Evolutionary conservation across 192 early-diverging fungal species (phyloP), one percentile per base, ranked within the genome.

Genomic region (Mortierella alpina): DNA sequence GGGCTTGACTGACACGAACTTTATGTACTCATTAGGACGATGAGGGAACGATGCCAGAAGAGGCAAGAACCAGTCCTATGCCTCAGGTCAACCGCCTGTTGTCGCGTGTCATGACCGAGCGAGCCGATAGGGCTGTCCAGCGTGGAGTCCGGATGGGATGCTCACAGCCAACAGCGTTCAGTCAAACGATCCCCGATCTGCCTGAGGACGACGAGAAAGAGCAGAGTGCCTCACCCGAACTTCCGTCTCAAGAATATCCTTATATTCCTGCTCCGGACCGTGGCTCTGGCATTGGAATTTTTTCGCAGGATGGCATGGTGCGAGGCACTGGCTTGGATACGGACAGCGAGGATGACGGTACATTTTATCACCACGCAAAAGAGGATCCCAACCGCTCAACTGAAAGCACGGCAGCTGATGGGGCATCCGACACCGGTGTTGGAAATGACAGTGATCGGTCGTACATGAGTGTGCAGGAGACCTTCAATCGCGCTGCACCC

Each of bases 241-340:
- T 78, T 20, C 18, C 65, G 7, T 52, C 56, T 6, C 57, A 69
- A 13, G 67, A 69, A 1, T 66, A 60, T 45, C 53, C 51, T 20
- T 44, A 65, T 23, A 10, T 42, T 0, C 48, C 31, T 45, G 63
- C 59, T n/a, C 52, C 55, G 61, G 42, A 9, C 10, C 13, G 51
- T 13, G 59, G 65, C 5, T 72, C 77, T 54, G 77, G 77, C 10
- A 80, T 80, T 8, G 77, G 77, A 10, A 50, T 80, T 64, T 80
- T 80, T 72, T 80, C 77, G 40, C 77, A 80, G 23, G 77, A 80
- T 18, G 77, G 77, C 10, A 80, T 80, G 77, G 70, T 80, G 5
- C 77, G 77, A 45, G 70, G 66, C 20, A 46, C 65, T 5, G 64
- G 77, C 51, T 54, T 80, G 77, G 77, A 80, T 47, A 80, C 77